These are phyloP conservation scores for Arthromyces matolae DNA, from an alignment of 768 basidiomycete species.

Conservation along the genomic window DNA sequence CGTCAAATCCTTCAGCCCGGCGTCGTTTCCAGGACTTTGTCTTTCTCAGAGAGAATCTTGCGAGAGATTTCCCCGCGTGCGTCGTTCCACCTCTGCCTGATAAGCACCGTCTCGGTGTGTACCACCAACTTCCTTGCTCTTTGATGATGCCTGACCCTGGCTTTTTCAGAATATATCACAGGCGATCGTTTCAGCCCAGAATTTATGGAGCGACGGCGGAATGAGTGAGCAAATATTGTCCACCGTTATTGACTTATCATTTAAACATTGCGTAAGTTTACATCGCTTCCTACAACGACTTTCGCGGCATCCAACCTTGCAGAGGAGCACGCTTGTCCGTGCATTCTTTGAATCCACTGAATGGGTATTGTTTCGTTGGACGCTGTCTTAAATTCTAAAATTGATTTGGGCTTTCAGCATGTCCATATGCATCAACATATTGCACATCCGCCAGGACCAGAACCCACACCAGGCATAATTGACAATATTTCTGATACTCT, in stretches of 20 bases:
- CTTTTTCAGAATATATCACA: conserved; percentile 81
- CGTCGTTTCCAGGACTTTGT: conserved; percentile 97
- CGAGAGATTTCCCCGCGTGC: conserved; percentile 92
- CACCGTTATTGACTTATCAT: neutral
- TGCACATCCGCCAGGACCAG: conserved; percentile 87
- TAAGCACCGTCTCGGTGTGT: conserved; percentile 91
- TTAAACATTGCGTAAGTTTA: conserved; percentile 47
- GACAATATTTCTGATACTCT: conserved; percentile 96
- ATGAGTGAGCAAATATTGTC: conserved; percentile 57
- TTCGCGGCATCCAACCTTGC: conserved; percentile 90
- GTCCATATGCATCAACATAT: conserved; percentile 97
- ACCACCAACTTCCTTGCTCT: conserved; percentile 3
- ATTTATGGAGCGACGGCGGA: conserved; percentile 89
- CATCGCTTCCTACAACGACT: conserved; percentile 90
- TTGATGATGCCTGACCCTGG: conserved; percentile 1
- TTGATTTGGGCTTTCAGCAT: conserved; percentile 48
- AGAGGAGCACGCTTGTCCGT: conserved; percentile 84
- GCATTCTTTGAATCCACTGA: conserved; percentile 96
- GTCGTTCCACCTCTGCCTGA: conserved; percentile 97
- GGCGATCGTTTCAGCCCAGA: conserved; percentile 97
- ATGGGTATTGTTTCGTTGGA: conserved; percentile 78
- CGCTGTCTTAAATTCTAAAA: conserved; percentile 4
- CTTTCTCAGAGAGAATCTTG: conserved; percentile 84
- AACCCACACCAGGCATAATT: conserved; percentile 73
- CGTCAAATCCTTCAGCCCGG: conserved; percentile 67